Evolutionary conservation across 2,329 filamentous ascomycete species (phyloP).

Genomic region (Bipolaris cookei): DNA sequence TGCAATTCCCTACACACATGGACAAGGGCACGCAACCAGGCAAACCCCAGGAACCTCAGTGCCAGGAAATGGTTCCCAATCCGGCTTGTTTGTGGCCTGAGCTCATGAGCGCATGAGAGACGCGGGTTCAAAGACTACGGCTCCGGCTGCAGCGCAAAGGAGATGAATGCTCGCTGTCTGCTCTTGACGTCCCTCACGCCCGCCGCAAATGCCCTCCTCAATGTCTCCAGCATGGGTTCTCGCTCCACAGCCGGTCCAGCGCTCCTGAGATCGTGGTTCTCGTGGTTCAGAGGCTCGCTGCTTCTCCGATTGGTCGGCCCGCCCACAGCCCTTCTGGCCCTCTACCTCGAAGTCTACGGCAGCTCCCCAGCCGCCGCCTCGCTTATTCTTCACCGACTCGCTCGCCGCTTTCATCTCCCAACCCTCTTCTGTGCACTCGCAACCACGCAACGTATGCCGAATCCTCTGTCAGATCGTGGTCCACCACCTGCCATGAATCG

Average conservation of each 20-base stretch:
- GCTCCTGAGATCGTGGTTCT: constrained; percentile 41
- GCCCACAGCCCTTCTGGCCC: constrained; percentile 36
- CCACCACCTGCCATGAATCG: constrained; percentile 38
- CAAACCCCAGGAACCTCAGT: constrained; percentile 22
- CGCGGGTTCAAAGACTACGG: constrained; percentile 25
- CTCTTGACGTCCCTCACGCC: constrained; percentile 1
- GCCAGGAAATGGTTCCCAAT: constrained; percentile 23
- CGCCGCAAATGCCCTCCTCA: constrained; percentile 38
- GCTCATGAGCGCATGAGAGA: constrained; percentile 22
- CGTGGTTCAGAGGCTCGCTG: constrained; percentile 33
- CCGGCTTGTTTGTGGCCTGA: constrained; percentile 24
- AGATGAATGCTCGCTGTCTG: constrained; percentile 14
- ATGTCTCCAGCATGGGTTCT: constrained; percentile 42
- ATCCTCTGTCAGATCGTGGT: constrained; percentile 25
- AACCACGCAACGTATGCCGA: constrained; percentile 30
- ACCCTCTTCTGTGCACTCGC: constrained; percentile 31
- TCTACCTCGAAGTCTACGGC: constrained; percentile 42
- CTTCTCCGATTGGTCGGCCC: constrained; percentile 37
- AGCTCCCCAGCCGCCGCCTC: constrained; percentile 38
- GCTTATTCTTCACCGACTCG: constrained; percentile 46
- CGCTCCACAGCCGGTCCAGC: constrained; percentile 31
- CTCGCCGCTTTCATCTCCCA: constrained; percentile 38
- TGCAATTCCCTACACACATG: no score
- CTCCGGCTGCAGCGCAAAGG: constrained; percentile 16
- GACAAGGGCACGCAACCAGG: constrained; percentile 11